A percentile compares a stretch with the other conserved stretches of the same genome.
Conservation (phyloP, 2,329 filamentous ascomycete genomes). For the Fusarium subglutinans region DNA sequence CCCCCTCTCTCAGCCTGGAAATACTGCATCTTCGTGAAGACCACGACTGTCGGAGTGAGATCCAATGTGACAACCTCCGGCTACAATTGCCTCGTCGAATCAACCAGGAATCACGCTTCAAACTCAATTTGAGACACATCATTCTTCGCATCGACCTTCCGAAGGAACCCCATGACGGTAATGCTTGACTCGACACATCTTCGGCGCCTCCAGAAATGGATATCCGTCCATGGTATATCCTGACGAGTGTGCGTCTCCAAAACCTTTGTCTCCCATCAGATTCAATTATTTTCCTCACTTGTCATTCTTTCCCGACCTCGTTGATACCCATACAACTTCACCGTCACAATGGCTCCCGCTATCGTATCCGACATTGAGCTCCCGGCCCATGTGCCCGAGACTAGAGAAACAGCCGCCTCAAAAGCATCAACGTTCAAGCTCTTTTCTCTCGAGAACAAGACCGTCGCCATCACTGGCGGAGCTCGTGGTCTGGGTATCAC, state of each 20-base stretch:
- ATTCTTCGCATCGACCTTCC: conserved; percentile 30
- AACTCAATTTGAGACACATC: conserved; percentile 1
- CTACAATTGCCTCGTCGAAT: conserved; percentile 20
- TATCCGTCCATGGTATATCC: conserved; percentile 4
- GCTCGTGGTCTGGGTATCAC: conserved; percentile 61
- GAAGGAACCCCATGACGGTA: background rate
- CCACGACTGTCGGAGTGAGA: background rate
- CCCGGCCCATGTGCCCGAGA: conserved; percentile 43
- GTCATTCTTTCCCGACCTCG: background rate
- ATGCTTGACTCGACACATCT: background rate
- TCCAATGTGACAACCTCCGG: conserved; percentile 15
- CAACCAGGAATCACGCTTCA: background rate
- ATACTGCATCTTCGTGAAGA: background rate
- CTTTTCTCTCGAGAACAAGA: conserved; percentile 57
- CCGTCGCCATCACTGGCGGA: conserved; percentile 60
- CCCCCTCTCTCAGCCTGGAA: background rate
- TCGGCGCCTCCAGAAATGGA: conserved; percentile 11
- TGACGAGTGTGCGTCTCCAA: background rate
- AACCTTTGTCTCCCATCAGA: background rate
- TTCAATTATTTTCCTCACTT: background rate
- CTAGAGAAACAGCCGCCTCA: conserved; percentile 45
- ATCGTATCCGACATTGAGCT: conserved; percentile 45
- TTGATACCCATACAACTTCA: background rate
- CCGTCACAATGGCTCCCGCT: conserved; percentile 38
- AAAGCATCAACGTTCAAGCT: conserved; percentile 44